These are phyloP conservation scores for Coemansia sp. DNA, from an alignment of 192 early-diverging fungal genomes.

Conservation along the genomic window DNA sequence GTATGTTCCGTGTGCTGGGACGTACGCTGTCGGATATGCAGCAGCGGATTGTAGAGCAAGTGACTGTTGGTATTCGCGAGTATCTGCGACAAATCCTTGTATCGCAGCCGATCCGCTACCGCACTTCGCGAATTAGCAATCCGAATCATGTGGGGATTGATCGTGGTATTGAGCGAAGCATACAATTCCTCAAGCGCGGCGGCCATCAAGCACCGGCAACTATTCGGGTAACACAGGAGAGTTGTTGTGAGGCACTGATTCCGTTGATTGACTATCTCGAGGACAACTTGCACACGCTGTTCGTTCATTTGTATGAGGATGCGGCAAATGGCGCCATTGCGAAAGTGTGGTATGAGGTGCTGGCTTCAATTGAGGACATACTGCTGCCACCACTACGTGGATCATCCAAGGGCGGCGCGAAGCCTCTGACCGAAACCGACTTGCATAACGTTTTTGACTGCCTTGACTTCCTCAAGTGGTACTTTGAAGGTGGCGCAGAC, in stretches of 20 bases:
- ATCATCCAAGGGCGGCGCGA: constrained; percentile 55
- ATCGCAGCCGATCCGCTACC: constrained; percentile 41
- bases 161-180: constrained; percentile 56
- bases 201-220: constrained; percentile 38
- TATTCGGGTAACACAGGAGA: constrained; percentile 48
- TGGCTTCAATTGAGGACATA: constrained; percentile 65
- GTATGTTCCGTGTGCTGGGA: constrained; percentile 69
- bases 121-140: constrained; percentile 26
- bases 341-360: constrained; percentile 72
- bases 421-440: constrained; percentile 64
- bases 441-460: constrained; percentile 68
- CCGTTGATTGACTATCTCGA: constrained; percentile 78
- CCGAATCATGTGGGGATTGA: constrained; percentile 19
- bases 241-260: constrained; percentile 65
- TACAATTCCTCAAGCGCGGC: constrained; percentile 51
- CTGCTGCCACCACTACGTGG: constrained; percentile 71
- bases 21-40: constrained; percentile 68
- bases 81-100: constrained; percentile 67
- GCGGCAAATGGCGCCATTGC: constrained; percentile 65
- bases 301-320: constrained; percentile 63
- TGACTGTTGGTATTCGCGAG: constrained; percentile 61
- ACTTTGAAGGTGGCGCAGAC: constrained; percentile 71
- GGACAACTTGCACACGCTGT: constrained; percentile 64
- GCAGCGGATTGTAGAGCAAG: constrained; percentile 71
- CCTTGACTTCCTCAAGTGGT: constrained; percentile 69